Conservation (phyloP, 306 rosid genomes). For the Amphicarpaea edgeworthii region DNA sequence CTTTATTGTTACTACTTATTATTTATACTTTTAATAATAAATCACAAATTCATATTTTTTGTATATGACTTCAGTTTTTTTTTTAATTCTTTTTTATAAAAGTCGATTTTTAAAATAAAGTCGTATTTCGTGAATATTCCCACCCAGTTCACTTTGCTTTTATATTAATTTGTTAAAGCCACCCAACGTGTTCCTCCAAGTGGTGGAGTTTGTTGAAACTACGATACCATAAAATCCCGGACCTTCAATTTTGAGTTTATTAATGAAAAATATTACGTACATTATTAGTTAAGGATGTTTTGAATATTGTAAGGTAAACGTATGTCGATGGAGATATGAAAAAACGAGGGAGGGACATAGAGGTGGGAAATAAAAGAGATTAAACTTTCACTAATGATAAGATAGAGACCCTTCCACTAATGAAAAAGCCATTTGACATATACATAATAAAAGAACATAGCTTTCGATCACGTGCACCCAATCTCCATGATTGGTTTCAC, state of each 20-base stretch:
- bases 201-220: too few species aligned
- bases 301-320: too few species aligned
- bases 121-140: too few species aligned
- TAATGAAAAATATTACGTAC: not conserved
- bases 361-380: not conserved
- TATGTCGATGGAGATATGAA: not conserved
- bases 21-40: too few species aligned
- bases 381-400: conserved; percentile 46
- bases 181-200: not conserved
- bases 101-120: too few species aligned
- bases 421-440: conserved; percentile 12
- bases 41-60: too few species aligned
- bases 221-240: not conserved
- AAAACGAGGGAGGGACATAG: conserved; percentile 1
- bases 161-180: too few species aligned
- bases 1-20: too few species aligned
- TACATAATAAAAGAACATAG: conserved; percentile 23
- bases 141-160: too few species aligned
- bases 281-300: conserved; percentile 15
- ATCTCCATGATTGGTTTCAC: conserved; percentile 39
- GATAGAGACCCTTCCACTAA: conserved; percentile 56
- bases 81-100: too few species aligned
- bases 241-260: not conserved
- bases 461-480: conserved; percentile 49
- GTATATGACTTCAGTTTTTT: too few species aligned